These are phyloP conservation scores for Pythium pyrilobum DNA, from an alignment of 352 stramenopile genomes.

Conservation along the genomic window DNA sequence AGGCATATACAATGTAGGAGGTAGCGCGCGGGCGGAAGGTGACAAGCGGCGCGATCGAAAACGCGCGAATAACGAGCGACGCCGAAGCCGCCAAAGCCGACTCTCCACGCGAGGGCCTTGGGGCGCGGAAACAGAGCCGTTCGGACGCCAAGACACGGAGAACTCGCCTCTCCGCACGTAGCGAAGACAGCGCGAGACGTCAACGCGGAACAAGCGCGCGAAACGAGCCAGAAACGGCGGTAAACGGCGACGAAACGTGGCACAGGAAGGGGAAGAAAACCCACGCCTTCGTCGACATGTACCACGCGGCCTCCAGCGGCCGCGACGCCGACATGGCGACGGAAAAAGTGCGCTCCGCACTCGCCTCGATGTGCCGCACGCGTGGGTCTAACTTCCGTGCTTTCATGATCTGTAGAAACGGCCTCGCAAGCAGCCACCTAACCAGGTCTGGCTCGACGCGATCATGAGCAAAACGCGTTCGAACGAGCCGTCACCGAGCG, in stretches of 20 bases:
- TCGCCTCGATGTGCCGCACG: no score
- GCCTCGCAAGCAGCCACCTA: slow-evolving; percentile 30
- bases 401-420: slow-evolving; percentile 6
- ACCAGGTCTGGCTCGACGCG: slow-evolving; percentile 64
- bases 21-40: no score
- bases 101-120: no score
- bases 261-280: neutral
- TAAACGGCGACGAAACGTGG: neutral
- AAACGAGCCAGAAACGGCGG: neutral
- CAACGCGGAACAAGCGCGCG: neutral
- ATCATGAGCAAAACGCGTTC: slow-evolving; percentile 63
- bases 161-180: no score
- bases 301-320: neutral
- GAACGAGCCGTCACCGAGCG: slow-evolving; percentile 18
- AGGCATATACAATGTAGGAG: no score
- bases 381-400: neutral
- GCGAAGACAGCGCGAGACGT: neutral
- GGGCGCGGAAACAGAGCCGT: no score
- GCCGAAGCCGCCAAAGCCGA: no score
- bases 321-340: neutral
- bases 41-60: slow-evolving; percentile 1
- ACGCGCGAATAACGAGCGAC: neutral
- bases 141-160: no score
- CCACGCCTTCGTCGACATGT: no score
- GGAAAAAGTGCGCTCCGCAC: no score